These are phyloP conservation scores for Chrysoporthe puriensis DNA, from an alignment of 2,329 filamentous ascomycete species.

Conservation along the genomic window DNA sequence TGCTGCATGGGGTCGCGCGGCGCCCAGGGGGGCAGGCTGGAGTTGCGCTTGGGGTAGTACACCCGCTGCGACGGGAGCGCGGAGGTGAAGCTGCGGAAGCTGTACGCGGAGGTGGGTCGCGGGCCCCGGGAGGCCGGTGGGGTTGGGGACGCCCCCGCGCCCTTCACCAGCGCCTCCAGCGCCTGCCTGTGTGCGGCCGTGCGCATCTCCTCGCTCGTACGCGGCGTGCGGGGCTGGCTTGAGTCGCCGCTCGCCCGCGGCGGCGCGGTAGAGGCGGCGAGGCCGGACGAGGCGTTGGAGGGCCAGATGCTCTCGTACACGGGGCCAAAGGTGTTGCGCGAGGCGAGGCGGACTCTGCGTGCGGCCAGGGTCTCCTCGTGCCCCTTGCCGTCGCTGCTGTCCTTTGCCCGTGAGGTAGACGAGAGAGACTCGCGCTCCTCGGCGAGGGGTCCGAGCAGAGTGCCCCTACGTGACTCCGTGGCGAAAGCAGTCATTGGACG, in stretches of 20 bases:
- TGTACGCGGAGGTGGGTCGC: conserved; percentile 18
- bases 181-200: conserved; percentile 14
- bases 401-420: conserved; percentile 16
- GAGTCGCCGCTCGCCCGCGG: conserved; percentile 36
- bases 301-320: conserved; percentile 34
- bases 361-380: conserved; percentile 39
- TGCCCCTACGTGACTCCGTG: conserved; percentile 16
- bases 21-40: conserved; percentile 18
- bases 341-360: conserved; percentile 20
- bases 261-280: not conserved
- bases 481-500: conserved; percentile 22
- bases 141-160: not conserved
- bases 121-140: not conserved
- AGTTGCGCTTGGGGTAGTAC: conserved; percentile 19
- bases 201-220: conserved; percentile 37
- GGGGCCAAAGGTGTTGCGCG: conserved; percentile 24
- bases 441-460: conserved; percentile 40
- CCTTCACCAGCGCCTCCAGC: conserved; percentile 20
- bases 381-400: not conserved
- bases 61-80: conserved; percentile 9
- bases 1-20: not conserved
- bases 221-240: conserved; percentile 27
- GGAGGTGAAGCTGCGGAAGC: conserved; percentile 24
- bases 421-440: conserved; percentile 40
- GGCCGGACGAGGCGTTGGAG: conserved; percentile 31